Evolutionary conservation across 805 yeast species (phyloP).

Genomic region (Kluyveromyces dobzhanskii): DNA sequence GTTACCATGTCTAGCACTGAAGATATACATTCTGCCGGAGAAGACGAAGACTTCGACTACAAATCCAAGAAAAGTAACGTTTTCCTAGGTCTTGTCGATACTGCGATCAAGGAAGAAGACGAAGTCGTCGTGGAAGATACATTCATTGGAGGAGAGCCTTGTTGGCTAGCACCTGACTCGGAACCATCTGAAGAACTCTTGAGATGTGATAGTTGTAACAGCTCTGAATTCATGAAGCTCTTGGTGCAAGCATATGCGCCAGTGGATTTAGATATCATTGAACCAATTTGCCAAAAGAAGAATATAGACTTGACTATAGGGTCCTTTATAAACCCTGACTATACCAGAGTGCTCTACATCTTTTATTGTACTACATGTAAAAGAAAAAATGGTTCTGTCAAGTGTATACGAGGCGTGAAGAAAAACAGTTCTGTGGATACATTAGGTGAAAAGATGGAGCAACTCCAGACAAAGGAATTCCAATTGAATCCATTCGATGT

Average conservation of each 20-base stretch:
- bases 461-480: constrained; percentile 33
- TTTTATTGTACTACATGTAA: constrained; percentile 73
- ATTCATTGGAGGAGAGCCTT: constrained; percentile 71
- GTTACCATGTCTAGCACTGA: constrained; percentile 18
- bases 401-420: constrained; percentile 68
- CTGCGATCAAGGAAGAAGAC: constrained; percentile 39
- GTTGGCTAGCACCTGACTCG: constrained; percentile 59
- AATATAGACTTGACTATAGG: constrained; percentile 8
- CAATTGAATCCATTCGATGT: constrained; percentile 29
- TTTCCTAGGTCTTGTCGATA: constrained; percentile 58
- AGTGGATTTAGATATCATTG: constrained; percentile 36
- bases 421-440: constrained; percentile 35
- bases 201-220: constrained; percentile 57
- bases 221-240: constrained; percentile 45
- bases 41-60: constrained; percentile 4
- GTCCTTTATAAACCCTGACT: constrained; percentile 38
- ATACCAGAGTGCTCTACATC: constrained; percentile 76
- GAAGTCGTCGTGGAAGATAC: constrained; percentile 54
- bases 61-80: constrained; percentile 30
- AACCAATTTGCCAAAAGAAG: constrained; percentile 11
- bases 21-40: constrained; percentile 13
- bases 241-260: constrained; percentile 79
- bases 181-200: constrained; percentile 46
- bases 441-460: constrained; percentile 36
- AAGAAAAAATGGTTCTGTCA: constrained; percentile 58